A percentile compares a stretch with the other conserved stretches of the same genome.
These are phyloP conservation scores for Myriosclerotinia scirpicola DNA, from an alignment of 2,329 filamentous ascomycete species.

Conservation along the genomic window DNA sequence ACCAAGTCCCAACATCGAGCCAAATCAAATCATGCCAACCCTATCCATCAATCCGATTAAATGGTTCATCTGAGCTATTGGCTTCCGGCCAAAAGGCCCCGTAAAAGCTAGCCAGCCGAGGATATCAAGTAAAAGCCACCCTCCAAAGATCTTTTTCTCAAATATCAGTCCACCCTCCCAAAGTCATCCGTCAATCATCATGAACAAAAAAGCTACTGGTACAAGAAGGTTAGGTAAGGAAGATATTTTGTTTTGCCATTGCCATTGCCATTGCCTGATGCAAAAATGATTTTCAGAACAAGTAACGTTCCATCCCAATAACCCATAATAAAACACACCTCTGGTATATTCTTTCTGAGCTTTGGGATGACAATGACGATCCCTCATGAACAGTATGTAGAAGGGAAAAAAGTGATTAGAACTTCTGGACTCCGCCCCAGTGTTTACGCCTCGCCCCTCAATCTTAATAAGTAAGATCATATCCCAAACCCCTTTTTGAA, in stretches of 20 bases:
- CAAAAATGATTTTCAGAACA: slow-evolving; percentile 10
- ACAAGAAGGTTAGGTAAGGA: slow-evolving; percentile 14
- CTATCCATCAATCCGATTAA: slow-evolving; percentile 1
- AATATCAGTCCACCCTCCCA: slow-evolving; percentile 1
- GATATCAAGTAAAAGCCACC: neutral
- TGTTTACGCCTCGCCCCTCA: slow-evolving; percentile 22
- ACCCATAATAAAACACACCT: slow-evolving; percentile 7
- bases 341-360: neutral
- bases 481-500: slow-evolving; percentile 36
- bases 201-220: slow-evolving; percentile 18
- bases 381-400: neutral
- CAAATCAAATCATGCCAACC: neutral
- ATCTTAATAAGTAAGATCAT: slow-evolving; percentile 19
- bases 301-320: neutral
- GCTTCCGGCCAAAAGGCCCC: neutral
- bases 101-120: neutral
- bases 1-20: neutral
- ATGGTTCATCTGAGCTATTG: neutral
- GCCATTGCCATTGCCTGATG: slow-evolving; percentile 11
- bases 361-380: slow-evolving; percentile 2
- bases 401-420: slow-evolving; percentile 13
- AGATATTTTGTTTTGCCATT: neutral
- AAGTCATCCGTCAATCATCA: slow-evolving; percentile 18
- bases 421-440: slow-evolving; percentile 17
- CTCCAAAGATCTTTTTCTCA: neutral